Conservation (phyloP, 2,329 filamentous ascomycete species). For the Pyrenophora graminea region DNA sequence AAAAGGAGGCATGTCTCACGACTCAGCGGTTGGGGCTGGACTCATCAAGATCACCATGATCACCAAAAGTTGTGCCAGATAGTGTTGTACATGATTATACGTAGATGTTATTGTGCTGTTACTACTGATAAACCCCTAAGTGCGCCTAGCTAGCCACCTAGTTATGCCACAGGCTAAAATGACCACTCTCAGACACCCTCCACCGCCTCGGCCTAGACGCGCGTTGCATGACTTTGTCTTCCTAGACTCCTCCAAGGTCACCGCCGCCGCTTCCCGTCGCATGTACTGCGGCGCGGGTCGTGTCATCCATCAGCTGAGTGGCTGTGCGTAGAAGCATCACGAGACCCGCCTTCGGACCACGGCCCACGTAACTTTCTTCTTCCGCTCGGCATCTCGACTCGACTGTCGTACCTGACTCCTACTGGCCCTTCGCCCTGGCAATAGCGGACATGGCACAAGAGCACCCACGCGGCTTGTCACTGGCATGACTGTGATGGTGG, state of each 20-base stretch:
- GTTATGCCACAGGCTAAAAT: neutral
- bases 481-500: neutral
- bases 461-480: neutral
- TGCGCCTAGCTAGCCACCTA: neutral
- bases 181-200: neutral
- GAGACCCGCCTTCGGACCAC: constrained; percentile 7
- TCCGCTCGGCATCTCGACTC: constrained; percentile 13
- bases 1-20: neutral
- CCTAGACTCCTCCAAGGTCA: constrained; percentile 1
- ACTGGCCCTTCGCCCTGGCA: neutral
- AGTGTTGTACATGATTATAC: neutral
- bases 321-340: constrained; percentile 17
- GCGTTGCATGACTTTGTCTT: neutral
- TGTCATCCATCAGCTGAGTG: constrained; percentile 18
- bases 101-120: neutral
- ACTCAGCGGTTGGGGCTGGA: neutral
- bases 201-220: neutral
- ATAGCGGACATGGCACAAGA: constrained; percentile 3
- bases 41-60: neutral
- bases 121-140: neutral
- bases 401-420: constrained; percentile 1
- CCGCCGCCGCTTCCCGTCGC: constrained; percentile 8
- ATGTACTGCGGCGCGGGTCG: neutral
- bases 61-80: neutral
- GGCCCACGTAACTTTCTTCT: constrained; percentile 22